Conservation (phyloP, 2,329 filamentous ascomycete genomes). For the Penicillium sp. region DNA sequence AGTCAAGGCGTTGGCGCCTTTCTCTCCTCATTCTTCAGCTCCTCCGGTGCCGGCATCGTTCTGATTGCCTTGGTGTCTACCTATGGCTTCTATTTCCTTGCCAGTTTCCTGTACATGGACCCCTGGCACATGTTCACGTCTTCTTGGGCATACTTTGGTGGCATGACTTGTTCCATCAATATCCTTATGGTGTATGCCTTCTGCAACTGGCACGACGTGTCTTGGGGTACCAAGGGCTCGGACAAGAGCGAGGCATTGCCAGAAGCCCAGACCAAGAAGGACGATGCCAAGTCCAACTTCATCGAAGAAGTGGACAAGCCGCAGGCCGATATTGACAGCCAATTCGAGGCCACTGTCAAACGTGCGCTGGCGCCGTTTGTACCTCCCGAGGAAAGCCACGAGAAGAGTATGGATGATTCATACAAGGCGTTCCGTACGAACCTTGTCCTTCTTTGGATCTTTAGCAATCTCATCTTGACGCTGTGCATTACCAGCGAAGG, state of each 20-base stretch:
- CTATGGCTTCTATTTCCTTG: slow-evolving; percentile 90
- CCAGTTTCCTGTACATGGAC: slow-evolving; percentile 95
- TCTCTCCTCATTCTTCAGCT: slow-evolving; percentile 72
- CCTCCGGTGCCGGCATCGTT: slow-evolving; percentile 75
- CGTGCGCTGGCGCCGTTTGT: slow-evolving; percentile 79
- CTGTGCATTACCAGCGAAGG: slow-evolving; percentile 82
- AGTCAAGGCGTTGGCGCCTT: slow-evolving; percentile 58
- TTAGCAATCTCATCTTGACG: slow-evolving; percentile 78
- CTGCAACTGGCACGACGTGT: slow-evolving; percentile 99
- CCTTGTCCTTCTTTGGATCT: slow-evolving; percentile 84
- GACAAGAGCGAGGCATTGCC: slow-evolving; percentile 89
- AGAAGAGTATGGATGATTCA: slow-evolving; percentile 85
- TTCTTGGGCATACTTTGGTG: slow-evolving; percentile 81
- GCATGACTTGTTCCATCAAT: slow-evolving; percentile 97
- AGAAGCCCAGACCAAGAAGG: slow-evolving; percentile 78
- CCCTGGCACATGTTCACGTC: slow-evolving; percentile 99
- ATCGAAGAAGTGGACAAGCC: slow-evolving; percentile 94
- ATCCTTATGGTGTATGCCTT: slow-evolving; percentile 98
- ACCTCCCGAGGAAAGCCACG: slow-evolving; percentile 65
- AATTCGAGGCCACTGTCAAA: slow-evolving; percentile 92
- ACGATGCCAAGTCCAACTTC: slow-evolving; percentile 75
- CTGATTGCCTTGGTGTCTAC: slow-evolving; percentile 85
- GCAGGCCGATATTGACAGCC: slow-evolving; percentile 93
- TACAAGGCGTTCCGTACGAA: slow-evolving; percentile 99
- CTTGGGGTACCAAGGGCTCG: slow-evolving; percentile 97